phyloP scores from a whole-genome alignment of 352 stramenopile genomes.

The Thraustotheca clavata region DNA sequence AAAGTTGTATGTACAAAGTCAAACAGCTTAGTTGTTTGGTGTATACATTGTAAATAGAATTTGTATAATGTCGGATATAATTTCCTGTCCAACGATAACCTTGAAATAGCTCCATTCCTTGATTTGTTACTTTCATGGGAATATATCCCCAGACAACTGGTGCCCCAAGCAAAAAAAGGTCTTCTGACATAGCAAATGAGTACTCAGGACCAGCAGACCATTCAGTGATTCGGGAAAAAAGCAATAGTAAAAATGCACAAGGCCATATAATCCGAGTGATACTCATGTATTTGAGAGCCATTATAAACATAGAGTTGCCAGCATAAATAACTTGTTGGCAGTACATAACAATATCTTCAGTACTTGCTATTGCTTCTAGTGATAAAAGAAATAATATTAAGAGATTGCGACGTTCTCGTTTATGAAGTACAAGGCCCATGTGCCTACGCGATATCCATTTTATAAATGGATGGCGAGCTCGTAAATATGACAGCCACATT shows the following conservation, averaged over 20 bases:
- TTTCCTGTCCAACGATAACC: constrained; percentile 2
- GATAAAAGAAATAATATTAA: neutral
- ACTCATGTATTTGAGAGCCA: constrained; percentile 1
- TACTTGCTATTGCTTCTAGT: neutral
- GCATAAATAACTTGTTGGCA: constrained; percentile 4
- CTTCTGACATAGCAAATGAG: neutral
- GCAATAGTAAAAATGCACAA: neutral
- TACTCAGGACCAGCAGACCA: neutral
- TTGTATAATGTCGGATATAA: constrained; percentile 7
- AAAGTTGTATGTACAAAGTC: neutral
- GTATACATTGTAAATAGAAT: neutral
- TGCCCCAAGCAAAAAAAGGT: neutral
- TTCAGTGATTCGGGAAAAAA: neutral
- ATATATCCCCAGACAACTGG: constrained; percentile 6
- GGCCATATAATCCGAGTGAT: constrained; percentile 16
- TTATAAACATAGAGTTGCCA: neutral
- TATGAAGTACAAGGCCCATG: constrained; percentile 9
- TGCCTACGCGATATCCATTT: neutral
- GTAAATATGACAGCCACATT: neutral
- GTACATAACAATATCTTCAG: constrained; percentile 16
- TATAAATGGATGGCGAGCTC: neutral
- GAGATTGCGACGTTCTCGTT: constrained; percentile 4
- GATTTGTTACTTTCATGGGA: constrained; percentile 1
- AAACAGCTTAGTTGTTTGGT: neutral
- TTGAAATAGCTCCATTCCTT: constrained; percentile 8